Conservation (phyloP, 1,284 basidiomycete genomes). For the Fistulinella cinereoalba region DNA sequence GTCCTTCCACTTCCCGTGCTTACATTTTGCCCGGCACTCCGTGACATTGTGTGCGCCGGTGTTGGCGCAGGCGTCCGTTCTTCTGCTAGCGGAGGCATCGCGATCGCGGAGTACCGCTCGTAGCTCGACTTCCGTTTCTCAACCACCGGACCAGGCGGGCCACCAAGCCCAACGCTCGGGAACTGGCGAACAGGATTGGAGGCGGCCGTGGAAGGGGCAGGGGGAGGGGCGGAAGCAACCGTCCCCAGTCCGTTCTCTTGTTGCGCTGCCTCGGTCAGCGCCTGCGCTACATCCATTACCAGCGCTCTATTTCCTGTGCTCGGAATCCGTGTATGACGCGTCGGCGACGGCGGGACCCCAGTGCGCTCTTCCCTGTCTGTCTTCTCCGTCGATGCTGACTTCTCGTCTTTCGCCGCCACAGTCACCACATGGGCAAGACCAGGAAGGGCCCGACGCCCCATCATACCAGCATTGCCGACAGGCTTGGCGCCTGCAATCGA, state of each 20-base stretch:
- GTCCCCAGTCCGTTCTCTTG: conserved; percentile 8
- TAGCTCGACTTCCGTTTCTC: conserved; percentile 66
- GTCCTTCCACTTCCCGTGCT: conserved; percentile 3
- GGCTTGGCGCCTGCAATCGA: conserved; percentile 5
- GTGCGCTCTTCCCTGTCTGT: conserved; percentile 15
- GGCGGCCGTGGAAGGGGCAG: not conserved
- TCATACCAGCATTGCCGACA: conserved; percentile 18
- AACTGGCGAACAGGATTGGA: not conserved
- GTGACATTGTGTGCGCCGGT: conserved; percentile 53
- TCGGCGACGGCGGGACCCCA: conserved; percentile 22
- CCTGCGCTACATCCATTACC: conserved; percentile 75
- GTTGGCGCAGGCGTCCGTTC: conserved; percentile 60
- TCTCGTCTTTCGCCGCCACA: conserved; percentile 8
- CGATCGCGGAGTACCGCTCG: conserved; percentile 60
- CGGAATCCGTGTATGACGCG: conserved; percentile 53
- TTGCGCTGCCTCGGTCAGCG: conserved; percentile 42
- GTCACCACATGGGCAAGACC: conserved; percentile 29
- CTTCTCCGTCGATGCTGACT: conserved; percentile 3
- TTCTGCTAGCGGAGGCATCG: conserved; percentile 63
- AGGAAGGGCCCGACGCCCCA: conserved; percentile 40
- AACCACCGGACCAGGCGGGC: conserved; percentile 12
- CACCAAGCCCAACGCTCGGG: conserved; percentile 8
- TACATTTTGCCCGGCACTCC: conserved; percentile 23
- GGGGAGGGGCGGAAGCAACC: not conserved
- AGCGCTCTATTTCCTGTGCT: conserved; percentile 66